Conservation (phyloP, 108 stramenopile species). For the Nitzschia inconspicua region DNA sequence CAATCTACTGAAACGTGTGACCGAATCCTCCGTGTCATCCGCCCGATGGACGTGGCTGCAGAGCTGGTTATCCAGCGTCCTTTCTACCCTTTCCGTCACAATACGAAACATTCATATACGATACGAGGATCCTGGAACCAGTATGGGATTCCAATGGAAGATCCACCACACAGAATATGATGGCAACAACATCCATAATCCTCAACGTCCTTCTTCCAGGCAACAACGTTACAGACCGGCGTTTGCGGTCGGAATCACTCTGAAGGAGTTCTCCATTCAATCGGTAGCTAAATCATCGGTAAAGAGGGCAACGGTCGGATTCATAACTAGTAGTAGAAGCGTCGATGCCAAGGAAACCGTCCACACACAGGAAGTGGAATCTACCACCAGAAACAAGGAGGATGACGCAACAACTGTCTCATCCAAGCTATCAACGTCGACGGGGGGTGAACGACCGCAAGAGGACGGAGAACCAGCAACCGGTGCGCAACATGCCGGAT, state of each 20-base stretch:
- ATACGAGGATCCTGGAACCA: conserved; percentile 74
- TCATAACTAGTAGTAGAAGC: too few relatives aligned
- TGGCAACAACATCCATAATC: not conserved
- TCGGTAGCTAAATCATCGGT: too few relatives aligned
- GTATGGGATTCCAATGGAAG: conserved; percentile 54
- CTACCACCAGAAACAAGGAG: not conserved
- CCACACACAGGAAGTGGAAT: not conserved
- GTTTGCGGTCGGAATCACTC: conserved; percentile 63
- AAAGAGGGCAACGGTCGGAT: too few relatives aligned
- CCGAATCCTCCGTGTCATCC: conserved; percentile 21
- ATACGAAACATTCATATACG: conserved; percentile 69
- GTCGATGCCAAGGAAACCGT: not conserved
- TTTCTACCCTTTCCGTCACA: conserved; percentile 57
- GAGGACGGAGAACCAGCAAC: conserved; percentile 13
- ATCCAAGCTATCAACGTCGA: not conserved
- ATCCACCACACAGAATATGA: not conserved
- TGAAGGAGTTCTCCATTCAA: conserved; percentile 51
- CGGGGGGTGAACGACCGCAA: not conserved
- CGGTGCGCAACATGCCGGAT: not conserved
- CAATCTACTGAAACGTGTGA: conserved; percentile 24
- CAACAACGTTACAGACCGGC: conserved; percentile 38
- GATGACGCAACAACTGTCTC: not conserved
- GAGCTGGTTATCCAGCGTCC: conserved; percentile 30
- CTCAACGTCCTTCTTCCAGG: too few relatives aligned
- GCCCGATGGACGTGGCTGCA: conserved; percentile 27